These are phyloP conservation scores for Candida palmyrensis DNA, from an alignment of 805 yeast genomes.

Conservation along the genomic window DNA sequence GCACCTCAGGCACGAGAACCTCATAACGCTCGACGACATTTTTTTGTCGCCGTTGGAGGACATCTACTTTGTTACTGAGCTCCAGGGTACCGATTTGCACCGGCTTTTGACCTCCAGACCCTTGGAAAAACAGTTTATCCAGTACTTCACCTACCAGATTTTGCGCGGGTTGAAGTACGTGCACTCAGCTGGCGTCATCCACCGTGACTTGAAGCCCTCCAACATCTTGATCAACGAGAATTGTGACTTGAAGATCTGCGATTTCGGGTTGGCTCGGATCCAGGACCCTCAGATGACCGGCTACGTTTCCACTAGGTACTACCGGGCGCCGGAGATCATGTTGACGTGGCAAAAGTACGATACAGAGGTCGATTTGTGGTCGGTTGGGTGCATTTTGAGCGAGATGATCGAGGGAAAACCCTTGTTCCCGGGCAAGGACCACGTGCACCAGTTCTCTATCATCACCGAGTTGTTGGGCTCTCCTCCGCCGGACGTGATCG, in stretches of 20 bases:
- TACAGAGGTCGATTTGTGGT: conserved; percentile 96
- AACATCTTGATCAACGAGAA: conserved; percentile 83
- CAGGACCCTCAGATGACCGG: conserved; percentile 99
- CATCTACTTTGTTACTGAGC: conserved; percentile 91
- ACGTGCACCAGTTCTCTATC: conserved; percentile 95
- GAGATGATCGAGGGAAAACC: conserved; percentile 98
- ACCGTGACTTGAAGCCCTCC: conserved; percentile 81
- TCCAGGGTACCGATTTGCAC: conserved; percentile 95
- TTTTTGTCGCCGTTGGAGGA: conserved; percentile 94
- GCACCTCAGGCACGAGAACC: conserved; percentile 90
- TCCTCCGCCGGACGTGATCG: conserved; percentile 94
- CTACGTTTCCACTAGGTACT: conserved; percentile 91
- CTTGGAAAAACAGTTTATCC: conserved; percentile 91
- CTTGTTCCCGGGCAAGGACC: conserved; percentile 95
- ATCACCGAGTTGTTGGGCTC: conserved; percentile 95
- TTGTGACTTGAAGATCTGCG: conserved; percentile 88
- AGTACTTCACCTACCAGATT: conserved; percentile 93
- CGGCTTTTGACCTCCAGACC: conserved; percentile 89
- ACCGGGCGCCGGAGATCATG: conserved; percentile 98
- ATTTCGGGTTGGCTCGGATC: conserved; percentile 91
- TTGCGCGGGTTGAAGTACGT: conserved; percentile 84
- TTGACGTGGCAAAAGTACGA: conserved; percentile 98
- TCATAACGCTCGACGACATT: conserved; percentile 88
- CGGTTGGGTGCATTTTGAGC: conserved; percentile 94
- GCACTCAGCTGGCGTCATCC: conserved; percentile 89